A percentile compares a stretch with the other conserved stretches of the same genome.
phyloP scores from a whole-genome alignment of 768 basidiomycete genomes.

The Agaricus blazei region DNA sequence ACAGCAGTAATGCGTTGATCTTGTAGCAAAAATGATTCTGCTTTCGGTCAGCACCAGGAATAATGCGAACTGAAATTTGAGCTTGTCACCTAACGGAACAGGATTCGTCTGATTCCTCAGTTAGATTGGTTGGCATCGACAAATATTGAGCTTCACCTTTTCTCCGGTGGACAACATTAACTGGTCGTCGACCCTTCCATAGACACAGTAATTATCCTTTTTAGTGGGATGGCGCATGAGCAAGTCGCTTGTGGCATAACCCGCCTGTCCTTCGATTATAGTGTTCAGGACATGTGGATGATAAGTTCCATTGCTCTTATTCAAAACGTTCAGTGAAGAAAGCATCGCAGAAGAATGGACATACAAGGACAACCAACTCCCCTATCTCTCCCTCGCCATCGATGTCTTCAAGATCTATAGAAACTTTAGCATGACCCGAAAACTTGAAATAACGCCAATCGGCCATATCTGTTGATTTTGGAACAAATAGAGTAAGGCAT shows the following conservation, averaged over 20 bases:
- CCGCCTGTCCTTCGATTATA: conserved; percentile 21
- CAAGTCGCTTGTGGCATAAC: conserved; percentile 35
- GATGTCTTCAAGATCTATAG: not conserved
- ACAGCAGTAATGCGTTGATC: conserved; percentile 26
- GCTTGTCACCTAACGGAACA: conserved; percentile 1
- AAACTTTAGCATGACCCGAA: not conserved
- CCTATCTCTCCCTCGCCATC: not conserved
- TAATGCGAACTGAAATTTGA: not conserved
- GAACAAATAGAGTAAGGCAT: not conserved
- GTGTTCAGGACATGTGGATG: conserved; percentile 24
- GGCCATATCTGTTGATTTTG: not conserved
- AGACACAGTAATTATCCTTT: conserved; percentile 26
- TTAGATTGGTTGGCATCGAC: not conserved
- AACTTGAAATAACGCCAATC: not conserved
- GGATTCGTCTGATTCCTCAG: conserved; percentile 5
- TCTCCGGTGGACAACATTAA: conserved; percentile 29
- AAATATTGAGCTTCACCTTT: conserved; percentile 21
- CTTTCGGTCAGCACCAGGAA: not conserved
- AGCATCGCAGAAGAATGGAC: not conserved
- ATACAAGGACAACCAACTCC: not conserved
- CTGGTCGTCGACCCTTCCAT: conserved; percentile 40
- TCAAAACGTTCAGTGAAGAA: too few relatives aligned
- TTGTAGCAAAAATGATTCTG: conserved; percentile 23
- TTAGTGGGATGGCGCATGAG: conserved; percentile 35
- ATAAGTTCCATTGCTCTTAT: not conserved